Conservation (phyloP, 139 green algal species). For the Desmodesmus armatus region DNA sequence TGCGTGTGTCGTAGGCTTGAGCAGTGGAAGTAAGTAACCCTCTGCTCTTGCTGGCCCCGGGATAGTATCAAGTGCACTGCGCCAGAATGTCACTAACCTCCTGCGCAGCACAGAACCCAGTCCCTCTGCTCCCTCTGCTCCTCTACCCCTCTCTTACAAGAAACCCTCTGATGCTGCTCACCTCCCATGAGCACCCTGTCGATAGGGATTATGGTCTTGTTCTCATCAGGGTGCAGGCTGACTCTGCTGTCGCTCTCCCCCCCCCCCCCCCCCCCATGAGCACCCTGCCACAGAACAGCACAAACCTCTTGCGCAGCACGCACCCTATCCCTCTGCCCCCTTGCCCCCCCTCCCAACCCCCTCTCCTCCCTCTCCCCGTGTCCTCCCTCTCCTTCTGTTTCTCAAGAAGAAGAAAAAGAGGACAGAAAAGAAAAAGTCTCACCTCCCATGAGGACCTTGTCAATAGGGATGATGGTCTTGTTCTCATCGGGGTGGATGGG, state of each 20-base stretch:
- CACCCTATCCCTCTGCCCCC: neutral
- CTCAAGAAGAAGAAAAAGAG: neutral
- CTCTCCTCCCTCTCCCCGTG: neutral
- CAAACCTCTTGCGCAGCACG: neutral
- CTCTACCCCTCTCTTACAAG: neutral
- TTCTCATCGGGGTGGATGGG: conserved; percentile 6
- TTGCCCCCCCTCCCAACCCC: neutral
- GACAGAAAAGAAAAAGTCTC: neutral
- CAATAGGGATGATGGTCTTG: conserved; percentile 1
- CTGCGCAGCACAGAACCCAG: too few species aligned
- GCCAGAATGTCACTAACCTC: neutral
- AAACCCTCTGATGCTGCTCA: neutral
- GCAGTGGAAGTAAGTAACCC: neutral
- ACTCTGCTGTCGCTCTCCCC: neutral
- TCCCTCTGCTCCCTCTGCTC: neutral
- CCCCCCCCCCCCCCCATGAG: neutral
- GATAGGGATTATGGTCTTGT: conserved; percentile 1
- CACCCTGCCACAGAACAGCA: neutral
- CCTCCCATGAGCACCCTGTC: conserved; percentile 1
- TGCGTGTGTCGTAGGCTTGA: neutral
- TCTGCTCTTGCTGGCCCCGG: too few species aligned
- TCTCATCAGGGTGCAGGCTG: conserved; percentile 4
- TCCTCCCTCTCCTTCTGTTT: neutral
- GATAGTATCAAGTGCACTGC: neutral
- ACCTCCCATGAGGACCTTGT: conserved; percentile 24